phyloP scores from a whole-genome alignment of 2,329 filamentous ascomycete species.

The Ilyonectria mors-panacis region DNA sequence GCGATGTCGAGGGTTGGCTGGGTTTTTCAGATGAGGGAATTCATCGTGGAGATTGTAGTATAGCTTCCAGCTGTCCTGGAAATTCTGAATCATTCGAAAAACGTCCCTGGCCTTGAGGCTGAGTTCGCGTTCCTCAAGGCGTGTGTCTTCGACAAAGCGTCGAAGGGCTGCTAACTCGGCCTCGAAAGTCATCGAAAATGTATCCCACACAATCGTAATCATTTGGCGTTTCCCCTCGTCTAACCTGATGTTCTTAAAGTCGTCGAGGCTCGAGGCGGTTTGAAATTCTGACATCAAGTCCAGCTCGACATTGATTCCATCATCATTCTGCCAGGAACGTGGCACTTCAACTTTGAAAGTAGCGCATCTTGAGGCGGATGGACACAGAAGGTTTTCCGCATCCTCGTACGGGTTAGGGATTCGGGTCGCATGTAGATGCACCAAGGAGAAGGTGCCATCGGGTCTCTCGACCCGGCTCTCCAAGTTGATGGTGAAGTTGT shows the following conservation, averaged over 20 bases:
- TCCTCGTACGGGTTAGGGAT: slow-evolving; percentile 53
- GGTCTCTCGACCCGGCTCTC: slow-evolving; percentile 37
- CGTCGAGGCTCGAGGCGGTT: slow-evolving; percentile 62
- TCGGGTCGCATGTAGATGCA: slow-evolving; percentile 44
- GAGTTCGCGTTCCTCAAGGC: slow-evolving; percentile 35
- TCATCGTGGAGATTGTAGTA: slow-evolving; percentile 44
- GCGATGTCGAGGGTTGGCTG: slow-evolving; percentile 29
- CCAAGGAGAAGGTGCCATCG: slow-evolving; percentile 44
- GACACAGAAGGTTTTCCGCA: slow-evolving; percentile 12
- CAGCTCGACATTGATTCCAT: slow-evolving; percentile 46
- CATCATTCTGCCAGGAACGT: slow-evolving; percentile 46
- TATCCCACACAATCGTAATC: slow-evolving; percentile 49
- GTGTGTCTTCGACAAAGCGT: slow-evolving; percentile 42
- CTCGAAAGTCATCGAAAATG: slow-evolving; percentile 49
- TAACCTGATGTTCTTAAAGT: slow-evolving; percentile 36
- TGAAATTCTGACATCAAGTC: slow-evolving; percentile 77
- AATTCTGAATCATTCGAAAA: slow-evolving; percentile 53
- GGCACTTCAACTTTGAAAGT: slow-evolving; percentile 55
- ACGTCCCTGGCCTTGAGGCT: slow-evolving; percentile 43
- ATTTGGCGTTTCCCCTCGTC: slow-evolving; percentile 35
- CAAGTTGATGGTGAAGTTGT: slow-evolving; percentile 50
- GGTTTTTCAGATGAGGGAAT: slow-evolving; percentile 55
- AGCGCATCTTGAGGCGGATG: slow-evolving; percentile 42
- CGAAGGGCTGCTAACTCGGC: slow-evolving; percentile 52
- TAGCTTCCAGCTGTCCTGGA: slow-evolving; percentile 41